phyloP scores from a whole-genome alignment of 441 rosid species.

The Theobroma grandiflorum region DNA sequence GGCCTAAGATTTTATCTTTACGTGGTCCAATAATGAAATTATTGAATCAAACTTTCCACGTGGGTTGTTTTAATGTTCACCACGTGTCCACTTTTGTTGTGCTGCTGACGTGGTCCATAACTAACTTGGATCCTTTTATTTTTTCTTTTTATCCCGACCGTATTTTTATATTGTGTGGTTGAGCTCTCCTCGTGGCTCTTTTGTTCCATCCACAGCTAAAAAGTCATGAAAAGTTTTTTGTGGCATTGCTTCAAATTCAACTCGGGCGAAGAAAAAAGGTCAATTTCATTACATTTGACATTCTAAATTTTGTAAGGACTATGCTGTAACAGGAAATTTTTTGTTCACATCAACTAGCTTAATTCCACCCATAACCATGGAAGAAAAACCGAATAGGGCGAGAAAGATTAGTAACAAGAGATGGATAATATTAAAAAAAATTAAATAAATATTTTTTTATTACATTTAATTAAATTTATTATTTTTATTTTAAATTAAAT shows the following conservation, averaged over 20 bases:
- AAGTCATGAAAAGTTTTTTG: neutral
- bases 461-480: too few relatives aligned
- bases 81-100: slow-evolving; percentile 37
- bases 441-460: too few relatives aligned
- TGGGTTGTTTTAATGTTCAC: neutral
- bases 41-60: slow-evolving; percentile 43
- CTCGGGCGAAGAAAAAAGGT: neutral
- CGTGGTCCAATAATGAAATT: slow-evolving; percentile 39
- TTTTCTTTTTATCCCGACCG: neutral
- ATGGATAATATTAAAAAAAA: too few relatives aligned
- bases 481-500: too few relatives aligned
- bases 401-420: too few relatives aligned
- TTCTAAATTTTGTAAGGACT: too few relatives aligned
- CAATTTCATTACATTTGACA: neutral
- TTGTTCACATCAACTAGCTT: neutral
- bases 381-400: too few relatives aligned
- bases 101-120: slow-evolving; percentile 51
- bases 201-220: neutral
- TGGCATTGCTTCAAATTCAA: slow-evolving; percentile 8
- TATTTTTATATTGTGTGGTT: neutral
- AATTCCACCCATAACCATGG: too few relatives aligned
- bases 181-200: slow-evolving; percentile 25
- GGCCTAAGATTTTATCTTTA: slow-evolving; percentile 25
- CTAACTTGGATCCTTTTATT: neutral
- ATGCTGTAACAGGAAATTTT: neutral